Evolutionary conservation across 1,284 basidiomycete species (phyloP).

Genomic region (Boletus nobilissimus): DNA sequence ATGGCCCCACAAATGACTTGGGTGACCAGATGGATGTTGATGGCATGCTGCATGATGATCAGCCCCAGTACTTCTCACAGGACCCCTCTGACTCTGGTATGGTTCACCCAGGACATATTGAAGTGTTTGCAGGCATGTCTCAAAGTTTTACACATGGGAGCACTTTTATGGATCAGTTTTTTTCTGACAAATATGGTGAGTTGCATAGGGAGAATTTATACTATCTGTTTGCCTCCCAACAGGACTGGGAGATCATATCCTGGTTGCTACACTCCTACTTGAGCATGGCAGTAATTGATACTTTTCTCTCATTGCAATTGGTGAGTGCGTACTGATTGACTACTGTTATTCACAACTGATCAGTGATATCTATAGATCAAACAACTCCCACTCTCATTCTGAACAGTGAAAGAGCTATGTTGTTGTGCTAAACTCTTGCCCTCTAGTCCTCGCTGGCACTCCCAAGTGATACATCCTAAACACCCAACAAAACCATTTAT

Average conservation of each 20-base stretch:
- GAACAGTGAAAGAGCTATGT: background rate
- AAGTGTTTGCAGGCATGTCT: background rate
- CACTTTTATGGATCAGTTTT: slow-evolving; percentile 20
- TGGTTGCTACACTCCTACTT: too few species aligned
- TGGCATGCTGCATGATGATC: too few species aligned
- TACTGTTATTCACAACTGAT: background rate
- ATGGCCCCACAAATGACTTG: too few species aligned
- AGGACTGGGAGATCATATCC: too few species aligned
- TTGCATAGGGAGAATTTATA: background rate
- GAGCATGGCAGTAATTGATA: background rate
- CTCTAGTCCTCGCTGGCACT: background rate
- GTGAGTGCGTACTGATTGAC: background rate
- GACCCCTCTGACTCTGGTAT: too few species aligned
- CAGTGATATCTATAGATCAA: background rate
- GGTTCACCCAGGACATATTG: too few species aligned
- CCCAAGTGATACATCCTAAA: background rate
- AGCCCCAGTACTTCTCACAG: too few species aligned
- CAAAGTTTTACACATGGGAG: background rate
- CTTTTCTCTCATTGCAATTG: background rate
- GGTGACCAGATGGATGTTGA: too few species aligned
- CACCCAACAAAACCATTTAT: background rate
- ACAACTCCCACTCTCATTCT: background rate
- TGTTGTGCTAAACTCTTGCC: background rate
- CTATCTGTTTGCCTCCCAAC: too few species aligned
- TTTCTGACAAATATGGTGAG: background rate